Base-by-base conservation (phyloP, 257 asterid species). In the Scutellaria minor region DNA sequence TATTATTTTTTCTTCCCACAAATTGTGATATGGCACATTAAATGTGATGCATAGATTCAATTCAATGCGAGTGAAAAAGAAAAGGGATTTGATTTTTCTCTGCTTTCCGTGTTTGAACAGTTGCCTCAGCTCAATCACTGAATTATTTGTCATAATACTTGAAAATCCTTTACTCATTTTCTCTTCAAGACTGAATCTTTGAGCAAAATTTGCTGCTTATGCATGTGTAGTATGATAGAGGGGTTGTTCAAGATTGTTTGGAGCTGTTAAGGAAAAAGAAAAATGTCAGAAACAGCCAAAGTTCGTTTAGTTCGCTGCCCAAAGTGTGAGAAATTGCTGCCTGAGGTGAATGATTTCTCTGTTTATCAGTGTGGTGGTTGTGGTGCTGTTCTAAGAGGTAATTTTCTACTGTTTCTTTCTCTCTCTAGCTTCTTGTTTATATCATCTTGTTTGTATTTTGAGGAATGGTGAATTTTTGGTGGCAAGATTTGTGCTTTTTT, bases 251-350 rank as follows among this genome's bases (percentile, higher is more conserved):
- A 74, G 72, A 31, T 69, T 70, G 58, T 58, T 44, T 68, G 54
- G 55, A 73, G 64, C 18, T 40, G 53, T 60, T 50, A 18, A 52
- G 46, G 44, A 66, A 50, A 54, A 27, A 47, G 66, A 48, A 56
- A 3, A 69, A 93, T 90, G 98, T 80, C 96, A 48, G 96, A 88
- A 81, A 41, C 85, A 50, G 87, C 90, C 9, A 84, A 90, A 35
- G 88, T 87, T 80, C 96, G 96, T 67, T 58, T 92, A 64, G 94
- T 95, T 77, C 94, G 91, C 55, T 91, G 99, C 48, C 95, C 96
- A 6, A 91, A 88, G 72, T 91, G 98, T 77, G 87, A 80, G 59
- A 89, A 90, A 51, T 78, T 91, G 37, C 90, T 91, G 61, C 95
- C 92, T 0, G 97, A 94, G 85, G 86, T 86, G 58, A 80, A 81